Evolutionary conservation across 1,284 basidiomycete genomes (phyloP), one percentile per base, ranked within the genome.

Genomic region (Moniliophthora roreri): DNA sequence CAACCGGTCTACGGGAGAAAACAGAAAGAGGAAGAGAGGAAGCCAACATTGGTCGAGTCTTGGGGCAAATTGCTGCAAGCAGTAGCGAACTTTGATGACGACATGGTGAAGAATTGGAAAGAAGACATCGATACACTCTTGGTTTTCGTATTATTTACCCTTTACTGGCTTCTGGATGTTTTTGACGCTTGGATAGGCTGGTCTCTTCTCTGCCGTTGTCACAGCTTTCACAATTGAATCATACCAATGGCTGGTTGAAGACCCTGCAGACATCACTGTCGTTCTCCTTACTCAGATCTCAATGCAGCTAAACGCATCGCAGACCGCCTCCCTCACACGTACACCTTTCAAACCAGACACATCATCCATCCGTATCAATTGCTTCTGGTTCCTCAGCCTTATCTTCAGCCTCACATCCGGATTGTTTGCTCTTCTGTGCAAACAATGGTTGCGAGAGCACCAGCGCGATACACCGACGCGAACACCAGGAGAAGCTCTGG

Each of bases 171-270:
- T 49, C 45, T 34, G 42, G 41, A 23, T 20, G 46, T 49, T 32
- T 32, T 11, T 32, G 11, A 32, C 28, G 28, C n/a, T 32, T 32
- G 28, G 44, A 15, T 18, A 62, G 60, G 58, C 56, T 47, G 58
- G 60, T 44, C 47, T 62, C 4, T 62, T 62, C 53, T 60, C 61
- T 28, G 55, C 60, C 28, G 59, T 54, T 28, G 58, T 62, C 18
- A 59, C 60, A n/a, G 53, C 55, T 5, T 62, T 60, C 37, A 51
- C 51, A 10, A 54, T 62, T n/a, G 55, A 61, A 36, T 57, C 56
- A 34, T 61, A 61, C 40, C 40, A 58, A 42, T 46, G 20, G 7
- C 50, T 62, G 11, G 26, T 46, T 15, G 51, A 53, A 10, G 53
- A 57, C 44, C 44, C 48, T 11, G 21, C 18, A 7, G 52, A 56